Evolutionary conservation across 2,329 filamentous ascomycete genomes (phyloP).

Genomic region (Fusarium sp.): DNA sequence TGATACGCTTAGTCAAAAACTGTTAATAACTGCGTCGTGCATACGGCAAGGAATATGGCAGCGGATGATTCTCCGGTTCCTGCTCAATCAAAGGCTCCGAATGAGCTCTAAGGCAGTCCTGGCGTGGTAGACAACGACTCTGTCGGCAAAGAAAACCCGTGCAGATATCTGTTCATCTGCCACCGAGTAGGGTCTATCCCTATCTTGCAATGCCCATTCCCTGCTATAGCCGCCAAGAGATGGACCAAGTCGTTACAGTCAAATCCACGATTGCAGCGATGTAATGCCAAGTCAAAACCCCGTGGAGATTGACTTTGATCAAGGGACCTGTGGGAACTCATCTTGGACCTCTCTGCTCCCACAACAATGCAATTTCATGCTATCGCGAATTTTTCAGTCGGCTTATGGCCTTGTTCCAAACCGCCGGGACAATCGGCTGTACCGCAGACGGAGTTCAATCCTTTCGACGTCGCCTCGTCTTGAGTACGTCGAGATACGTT

Average conservation of each 20-base stretch:
- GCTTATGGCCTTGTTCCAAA: not conserved
- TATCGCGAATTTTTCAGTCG: not conserved
- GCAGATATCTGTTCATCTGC: not conserved
- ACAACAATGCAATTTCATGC: not conserved
- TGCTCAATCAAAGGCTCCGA: constrained; percentile 8
- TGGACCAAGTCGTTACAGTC: constrained; percentile 16
- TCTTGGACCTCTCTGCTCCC: not conserved
- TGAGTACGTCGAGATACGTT: constrained; percentile 5
- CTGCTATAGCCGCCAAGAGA: constrained; percentile 22
- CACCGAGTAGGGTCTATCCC: not conserved
- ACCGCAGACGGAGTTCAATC: not conserved
- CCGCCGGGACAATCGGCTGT: constrained; percentile 1
- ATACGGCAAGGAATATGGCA: constrained; percentile 17
- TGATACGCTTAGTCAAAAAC: too few species aligned
- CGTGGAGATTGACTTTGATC: constrained; percentile 5
- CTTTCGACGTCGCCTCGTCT: not conserved
- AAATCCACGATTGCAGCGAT: not conserved
- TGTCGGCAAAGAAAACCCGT: not conserved
- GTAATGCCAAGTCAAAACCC: constrained; percentile 9
- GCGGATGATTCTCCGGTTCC: constrained; percentile 14
- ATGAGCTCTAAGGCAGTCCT: constrained; percentile 6
- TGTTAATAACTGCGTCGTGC: not conserved
- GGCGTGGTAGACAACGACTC: constrained; percentile 24
- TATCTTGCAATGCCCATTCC: not conserved
- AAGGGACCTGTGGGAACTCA: constrained; percentile 23